Evolutionary conservation across 495 filamentous ascomycete genomes (phyloP).

Genomic region (Penicillium fimorum): DNA sequence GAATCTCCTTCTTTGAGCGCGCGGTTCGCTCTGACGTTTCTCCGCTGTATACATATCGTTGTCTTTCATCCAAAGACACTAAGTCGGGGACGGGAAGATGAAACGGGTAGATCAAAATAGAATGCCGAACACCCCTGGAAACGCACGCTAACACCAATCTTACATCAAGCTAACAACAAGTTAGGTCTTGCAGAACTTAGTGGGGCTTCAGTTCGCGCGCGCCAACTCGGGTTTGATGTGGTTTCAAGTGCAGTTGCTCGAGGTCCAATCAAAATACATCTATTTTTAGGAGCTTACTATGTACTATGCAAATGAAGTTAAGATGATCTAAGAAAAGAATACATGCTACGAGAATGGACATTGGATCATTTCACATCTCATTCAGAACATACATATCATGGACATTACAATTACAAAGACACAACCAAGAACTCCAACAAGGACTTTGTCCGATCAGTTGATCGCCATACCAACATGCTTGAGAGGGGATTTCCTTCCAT

Average conservation of each 20-base stretch:
- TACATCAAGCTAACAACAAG: background rate
- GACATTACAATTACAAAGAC: slow-evolving; percentile 26
- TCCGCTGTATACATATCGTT: slow-evolving; percentile 9
- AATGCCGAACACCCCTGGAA: background rate
- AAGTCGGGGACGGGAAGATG: slow-evolving; percentile 9
- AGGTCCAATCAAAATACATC: slow-evolving; percentile 18
- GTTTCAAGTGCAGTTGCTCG: slow-evolving; percentile 15
- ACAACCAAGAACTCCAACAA: slow-evolving; percentile 3
- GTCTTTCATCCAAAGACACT: slow-evolving; percentile 14
- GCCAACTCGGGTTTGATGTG: slow-evolving; percentile 15
- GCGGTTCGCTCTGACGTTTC: slow-evolving; percentile 13
- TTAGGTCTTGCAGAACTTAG: slow-evolving; percentile 3
- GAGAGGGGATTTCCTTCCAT: slow-evolving; percentile 33
- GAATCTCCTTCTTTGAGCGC: slow-evolving; percentile 5
- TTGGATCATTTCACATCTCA: slow-evolving; percentile 11
- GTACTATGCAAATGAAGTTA: background rate
- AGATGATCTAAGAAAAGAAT: background rate
- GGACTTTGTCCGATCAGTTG: slow-evolving; percentile 18
- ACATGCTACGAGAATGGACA: background rate
- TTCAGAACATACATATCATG: slow-evolving; percentile 24
- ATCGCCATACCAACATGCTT: slow-evolving; percentile 23
- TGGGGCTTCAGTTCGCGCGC: slow-evolving; percentile 28
- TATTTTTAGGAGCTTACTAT: background rate
- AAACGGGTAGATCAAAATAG: slow-evolving; percentile 21
- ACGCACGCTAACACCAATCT: background rate